These are phyloP conservation scores for Cydonia oblonga DNA, from an alignment of 331 rosid genomes.

Conservation along the genomic window DNA sequence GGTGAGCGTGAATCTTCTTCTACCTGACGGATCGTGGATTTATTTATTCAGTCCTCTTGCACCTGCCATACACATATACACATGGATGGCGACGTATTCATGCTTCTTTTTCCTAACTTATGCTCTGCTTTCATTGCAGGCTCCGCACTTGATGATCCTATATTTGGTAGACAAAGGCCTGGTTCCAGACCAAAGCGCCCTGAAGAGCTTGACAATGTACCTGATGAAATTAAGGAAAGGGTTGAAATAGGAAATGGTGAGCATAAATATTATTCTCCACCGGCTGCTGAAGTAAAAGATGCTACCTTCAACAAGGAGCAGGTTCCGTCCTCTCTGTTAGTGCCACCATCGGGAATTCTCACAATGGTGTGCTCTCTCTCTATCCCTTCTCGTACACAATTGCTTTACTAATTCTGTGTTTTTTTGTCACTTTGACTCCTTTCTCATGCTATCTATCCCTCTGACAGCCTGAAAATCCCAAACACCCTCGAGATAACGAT, in stretches of 20 bases:
- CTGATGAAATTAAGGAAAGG: constrained; percentile 26
- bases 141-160: constrained; percentile 29
- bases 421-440: constrained; percentile 2
- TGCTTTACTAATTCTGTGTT: not conserved
- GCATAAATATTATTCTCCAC: constrained; percentile 15
- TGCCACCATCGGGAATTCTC: constrained; percentile 22
- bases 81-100: not conserved
- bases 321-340: constrained; percentile 6
- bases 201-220: constrained; percentile 23
- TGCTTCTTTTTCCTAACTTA: not conserved
- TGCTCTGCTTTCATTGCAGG: constrained; percentile 34
- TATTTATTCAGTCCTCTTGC: not conserved
- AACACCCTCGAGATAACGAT: constrained; percentile 21
- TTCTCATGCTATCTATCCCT: constrained; percentile 7
- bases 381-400: not conserved
- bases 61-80: not conserved
- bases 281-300: constrained; percentile 12
- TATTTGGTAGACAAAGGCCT: constrained; percentile 34
- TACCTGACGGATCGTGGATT: not conserved
- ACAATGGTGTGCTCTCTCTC: constrained; percentile 27
- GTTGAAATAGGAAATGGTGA: constrained; percentile 22
- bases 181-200: constrained; percentile 43
- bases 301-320: constrained; percentile 1
- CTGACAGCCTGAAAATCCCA: constrained; percentile 33
- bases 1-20: constrained; percentile 20